Percentiles rank a stretch among this genome's conserved stretches.
Evolutionary conservation across 2,329 filamentous ascomycete genomes (phyloP).

Genomic region (Bretziella fagacearum): DNA sequence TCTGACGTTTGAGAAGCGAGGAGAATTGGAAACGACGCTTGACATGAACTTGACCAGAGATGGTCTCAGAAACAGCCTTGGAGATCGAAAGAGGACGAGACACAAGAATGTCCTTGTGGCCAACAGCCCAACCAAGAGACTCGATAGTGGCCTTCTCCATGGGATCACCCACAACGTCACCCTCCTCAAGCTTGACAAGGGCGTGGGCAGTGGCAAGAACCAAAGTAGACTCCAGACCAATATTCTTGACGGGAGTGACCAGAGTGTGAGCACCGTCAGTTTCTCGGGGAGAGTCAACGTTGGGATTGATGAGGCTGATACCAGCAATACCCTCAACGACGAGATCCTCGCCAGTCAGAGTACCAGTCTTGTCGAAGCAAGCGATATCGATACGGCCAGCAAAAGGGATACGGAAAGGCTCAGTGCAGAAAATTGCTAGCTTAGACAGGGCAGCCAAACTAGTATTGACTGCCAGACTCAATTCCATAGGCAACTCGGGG

Average conservation of each 20-base stretch:
- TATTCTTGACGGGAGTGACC: slow-evolving; percentile 52
- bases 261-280: slow-evolving; percentile 68
- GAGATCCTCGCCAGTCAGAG: slow-evolving; percentile 85
- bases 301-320: slow-evolving; percentile 48
- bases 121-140: slow-evolving; percentile 84
- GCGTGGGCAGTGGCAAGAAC: slow-evolving; percentile 92
- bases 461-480: slow-evolving; percentile 93
- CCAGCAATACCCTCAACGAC: slow-evolving; percentile 96
- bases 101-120: slow-evolving; percentile 67
- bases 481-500: slow-evolving; percentile 96
- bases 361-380: slow-evolving; percentile 98
- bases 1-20: slow-evolving; percentile 87
- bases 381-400: slow-evolving; percentile 90
- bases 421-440: slow-evolving; percentile 95
- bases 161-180: slow-evolving; percentile 90
- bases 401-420: slow-evolving; percentile 94
- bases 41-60: slow-evolving; percentile 70
- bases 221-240: slow-evolving; percentile 68
- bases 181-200: slow-evolving; percentile 88
- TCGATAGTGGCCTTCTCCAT: slow-evolving; percentile 95
- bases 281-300: slow-evolving; percentile 48
- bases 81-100: slow-evolving; percentile 40
- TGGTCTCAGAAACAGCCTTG: slow-evolving; percentile 23
- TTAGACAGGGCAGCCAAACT: slow-evolving; percentile 87
- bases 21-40: slow-evolving; percentile 98